These are phyloP conservation scores for Citrus australasica DNA, from an alignment of 345 rosid species.

Conservation along the genomic window DNA sequence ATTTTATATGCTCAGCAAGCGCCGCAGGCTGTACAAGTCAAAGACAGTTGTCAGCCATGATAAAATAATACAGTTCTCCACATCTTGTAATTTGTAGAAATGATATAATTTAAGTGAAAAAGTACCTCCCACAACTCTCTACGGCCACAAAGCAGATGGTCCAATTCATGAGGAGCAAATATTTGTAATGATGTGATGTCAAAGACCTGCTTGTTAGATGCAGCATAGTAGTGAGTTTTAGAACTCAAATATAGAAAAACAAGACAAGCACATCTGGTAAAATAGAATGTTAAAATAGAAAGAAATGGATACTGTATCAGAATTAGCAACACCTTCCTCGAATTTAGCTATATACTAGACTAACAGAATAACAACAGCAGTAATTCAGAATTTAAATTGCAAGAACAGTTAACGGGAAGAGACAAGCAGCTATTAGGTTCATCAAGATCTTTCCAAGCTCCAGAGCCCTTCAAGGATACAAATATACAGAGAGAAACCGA, in stretches of 20 bases:
- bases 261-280: not conserved
- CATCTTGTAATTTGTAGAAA: not conserved
- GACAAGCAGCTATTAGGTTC: not conserved
- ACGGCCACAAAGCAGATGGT: constrained; percentile 93
- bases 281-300: not conserved
- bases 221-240: not conserved
- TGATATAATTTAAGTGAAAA: not conserved
- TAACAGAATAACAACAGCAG: not conserved
- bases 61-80: not conserved
- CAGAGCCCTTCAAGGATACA: not conserved
- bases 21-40: constrained; percentile 63
- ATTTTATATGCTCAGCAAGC: constrained; percentile 90
- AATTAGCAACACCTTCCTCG: not conserved
- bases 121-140: constrained; percentile 98
- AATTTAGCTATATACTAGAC: not conserved
- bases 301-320: not conserved
- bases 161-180: constrained; percentile 85
- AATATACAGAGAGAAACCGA: not conserved
- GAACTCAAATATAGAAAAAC: not conserved
- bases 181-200: constrained; percentile 89
- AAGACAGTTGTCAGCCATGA: constrained; percentile 9
- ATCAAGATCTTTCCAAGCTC: not conserved
- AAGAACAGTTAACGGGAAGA: not conserved
- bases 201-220: constrained; percentile 64
- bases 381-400: not conserved